A percentile compares a stretch with the other conserved stretches of the same genome.
These are phyloP conservation scores for Corrigiola litoralis DNA, from an alignment of 179 eudicot species.

Conservation along the genomic window DNA sequence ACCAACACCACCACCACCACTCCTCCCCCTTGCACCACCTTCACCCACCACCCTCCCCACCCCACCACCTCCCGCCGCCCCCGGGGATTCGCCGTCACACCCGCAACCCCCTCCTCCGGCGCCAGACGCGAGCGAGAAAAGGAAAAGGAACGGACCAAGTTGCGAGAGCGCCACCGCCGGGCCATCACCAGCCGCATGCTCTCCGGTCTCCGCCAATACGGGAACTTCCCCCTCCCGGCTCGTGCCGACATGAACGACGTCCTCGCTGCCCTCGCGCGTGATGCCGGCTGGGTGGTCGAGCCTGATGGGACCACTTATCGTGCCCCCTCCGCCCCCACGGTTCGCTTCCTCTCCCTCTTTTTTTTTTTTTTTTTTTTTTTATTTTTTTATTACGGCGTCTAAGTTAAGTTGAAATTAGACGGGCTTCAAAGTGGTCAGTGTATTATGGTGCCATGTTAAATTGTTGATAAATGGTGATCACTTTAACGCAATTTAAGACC, in stretches of 20 bases:
- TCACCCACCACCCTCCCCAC: neutral
- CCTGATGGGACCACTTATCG: conserved; percentile 56
- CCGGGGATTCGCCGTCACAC: conserved; percentile 48
- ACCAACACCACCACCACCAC: neutral
- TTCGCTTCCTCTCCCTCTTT: neutral
- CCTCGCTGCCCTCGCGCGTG: conserved; percentile 62
- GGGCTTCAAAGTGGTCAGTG: too few species aligned
- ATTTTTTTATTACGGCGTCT: too few species aligned
- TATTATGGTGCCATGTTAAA: too few species aligned
- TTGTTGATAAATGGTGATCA: too few species aligned
- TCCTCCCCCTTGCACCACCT: neutral
- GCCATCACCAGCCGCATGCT: conserved; percentile 70
- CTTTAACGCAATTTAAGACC: too few species aligned
- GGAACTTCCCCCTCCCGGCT: conserved; percentile 55
- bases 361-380: too few species aligned
- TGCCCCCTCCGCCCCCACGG: conserved; percentile 27
- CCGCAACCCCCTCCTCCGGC: conserved; percentile 10
- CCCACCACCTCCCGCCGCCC: conserved; percentile 36
- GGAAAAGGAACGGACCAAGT: conserved; percentile 66
- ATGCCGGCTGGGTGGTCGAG: conserved; percentile 61
- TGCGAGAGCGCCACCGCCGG: conserved; percentile 66
- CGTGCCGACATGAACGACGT: conserved; percentile 75
- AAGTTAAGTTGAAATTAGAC: too few species aligned
- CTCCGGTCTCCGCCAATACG: conserved; percentile 65
- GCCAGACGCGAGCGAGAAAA: conserved; percentile 51